Conservation (phyloP, 176 grass and related monocot genomes). For the Raddia guianensis region DNA sequence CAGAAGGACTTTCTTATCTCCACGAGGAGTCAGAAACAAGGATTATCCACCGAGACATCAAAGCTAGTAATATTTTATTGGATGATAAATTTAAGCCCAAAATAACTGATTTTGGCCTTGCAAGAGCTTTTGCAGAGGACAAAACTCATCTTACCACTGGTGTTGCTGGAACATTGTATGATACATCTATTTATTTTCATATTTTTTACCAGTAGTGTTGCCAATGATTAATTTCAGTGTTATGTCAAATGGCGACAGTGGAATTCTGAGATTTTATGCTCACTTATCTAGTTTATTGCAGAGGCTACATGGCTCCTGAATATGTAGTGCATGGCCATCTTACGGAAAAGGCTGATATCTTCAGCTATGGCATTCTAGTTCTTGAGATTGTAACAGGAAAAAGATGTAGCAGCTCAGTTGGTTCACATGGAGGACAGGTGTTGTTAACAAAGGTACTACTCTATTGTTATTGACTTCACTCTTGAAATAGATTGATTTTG, state of each 20-base stretch:
- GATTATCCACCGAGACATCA: slow-evolving; percentile 89
- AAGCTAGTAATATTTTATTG: slow-evolving; percentile 91
- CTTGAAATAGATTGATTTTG: not conserved
- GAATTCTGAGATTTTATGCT: slow-evolving; percentile 18
- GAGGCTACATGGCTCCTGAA: slow-evolving; percentile 94
- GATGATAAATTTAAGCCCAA: slow-evolving; percentile 85
- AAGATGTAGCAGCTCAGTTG: slow-evolving; percentile 62
- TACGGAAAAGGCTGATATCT: slow-evolving; percentile 83
- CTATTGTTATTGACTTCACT: slow-evolving; percentile 4
- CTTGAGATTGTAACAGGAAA: slow-evolving; percentile 75
- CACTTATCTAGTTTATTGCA: slow-evolving; percentile 48
- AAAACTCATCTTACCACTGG: slow-evolving; percentile 86
- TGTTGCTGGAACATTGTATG: slow-evolving; percentile 83
- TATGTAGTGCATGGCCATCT: slow-evolving; percentile 82
- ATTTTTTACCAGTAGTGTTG: not conserved
- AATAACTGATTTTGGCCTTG: slow-evolving; percentile 91
- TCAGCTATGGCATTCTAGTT: slow-evolving; percentile 75
- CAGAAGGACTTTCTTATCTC: slow-evolving; percentile 85
- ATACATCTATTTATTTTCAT: not conserved
- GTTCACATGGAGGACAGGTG: slow-evolving; percentile 58
- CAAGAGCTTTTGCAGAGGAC: slow-evolving; percentile 68
- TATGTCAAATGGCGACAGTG: not conserved
- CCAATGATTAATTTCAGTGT: not conserved
- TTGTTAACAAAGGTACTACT: slow-evolving; percentile 64
- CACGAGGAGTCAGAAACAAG: slow-evolving; percentile 78